Evolutionary conservation across 2,329 filamentous ascomycete species (phyloP).

Genomic region (Elsinoe arachidis): DNA sequence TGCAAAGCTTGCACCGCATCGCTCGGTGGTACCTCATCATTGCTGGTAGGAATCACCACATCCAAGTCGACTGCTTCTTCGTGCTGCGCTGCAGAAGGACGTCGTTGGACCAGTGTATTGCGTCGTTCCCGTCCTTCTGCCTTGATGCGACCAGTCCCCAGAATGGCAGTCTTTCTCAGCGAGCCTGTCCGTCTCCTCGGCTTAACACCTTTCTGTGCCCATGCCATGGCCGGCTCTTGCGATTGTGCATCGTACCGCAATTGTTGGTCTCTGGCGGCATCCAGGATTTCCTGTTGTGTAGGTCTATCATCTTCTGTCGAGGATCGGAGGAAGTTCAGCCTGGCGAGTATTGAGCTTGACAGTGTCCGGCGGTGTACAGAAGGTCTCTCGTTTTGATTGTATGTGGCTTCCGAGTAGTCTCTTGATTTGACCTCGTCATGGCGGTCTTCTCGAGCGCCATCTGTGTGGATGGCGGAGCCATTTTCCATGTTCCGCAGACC

Average conservation of each 20-base stretch:
- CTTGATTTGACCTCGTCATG: constrained; percentile 11
- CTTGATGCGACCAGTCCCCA: constrained; percentile 58
- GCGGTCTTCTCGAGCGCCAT: constrained; percentile 12
- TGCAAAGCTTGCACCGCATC: constrained; percentile 20
- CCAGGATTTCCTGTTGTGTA: constrained; percentile 16
- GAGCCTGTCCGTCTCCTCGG: constrained; percentile 72
- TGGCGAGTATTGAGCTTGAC: constrained; percentile 59
- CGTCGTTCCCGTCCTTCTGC: constrained; percentile 49
- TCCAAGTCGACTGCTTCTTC: constrained; percentile 17
- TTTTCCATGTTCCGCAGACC: constrained; percentile 18
- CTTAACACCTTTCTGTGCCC: constrained; percentile 36
- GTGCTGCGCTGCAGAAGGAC: constrained; percentile 23
- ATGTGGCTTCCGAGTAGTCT: constrained; percentile 1
- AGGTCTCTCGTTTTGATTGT: not conserved
- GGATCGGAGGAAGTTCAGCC: constrained; percentile 58
- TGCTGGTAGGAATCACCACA: constrained; percentile 20
- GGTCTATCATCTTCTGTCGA: constrained; percentile 27
- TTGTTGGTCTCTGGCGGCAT: constrained; percentile 22
- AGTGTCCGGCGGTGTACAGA: constrained; percentile 44
- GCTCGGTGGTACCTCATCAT: constrained; percentile 13
- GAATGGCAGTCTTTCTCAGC: constrained; percentile 73
- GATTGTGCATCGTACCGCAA: constrained; percentile 31
- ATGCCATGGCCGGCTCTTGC: constrained; percentile 41
- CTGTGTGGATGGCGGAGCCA: constrained; percentile 13
- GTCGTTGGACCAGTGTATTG: constrained; percentile 29